Base-by-base conservation (phyloP, 1,284 basidiomycete genomes). In the Trametes hirsuta region DNA sequence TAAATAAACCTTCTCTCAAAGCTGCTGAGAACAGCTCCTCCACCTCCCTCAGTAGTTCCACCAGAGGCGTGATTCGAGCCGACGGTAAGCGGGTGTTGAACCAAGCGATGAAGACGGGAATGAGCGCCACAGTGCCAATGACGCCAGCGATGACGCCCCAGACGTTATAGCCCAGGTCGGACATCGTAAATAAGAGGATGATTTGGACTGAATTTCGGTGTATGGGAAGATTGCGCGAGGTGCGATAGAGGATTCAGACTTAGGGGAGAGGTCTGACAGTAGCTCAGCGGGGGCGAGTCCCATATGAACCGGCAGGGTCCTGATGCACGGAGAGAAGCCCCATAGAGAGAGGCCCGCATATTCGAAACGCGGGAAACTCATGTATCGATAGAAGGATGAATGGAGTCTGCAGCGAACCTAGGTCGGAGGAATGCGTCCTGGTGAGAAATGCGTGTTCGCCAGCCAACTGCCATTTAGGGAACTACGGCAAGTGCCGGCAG, bases 161-260 rank as follows among this genome's bases (percentile, higher is more conserved):
- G 40, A 56, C 14, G 10, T 56, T 56, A 36, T n/a, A 56, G 22
- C 34, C 47, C 6, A 37, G 11, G 35, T 56, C 55, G 5, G 55
- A 56, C 55, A 56, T 50, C 10, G 34, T 25, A 18, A 46, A 11
- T 10, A 45, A 10, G 35, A 24, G 2, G 11, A 46, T 0, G 6
- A 6, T 6, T 11, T 22, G 42, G 18, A 18, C 18, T 18, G 18
- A 18, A 18, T 18, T 18, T 18, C 18, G 18, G 18, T 18, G 18
- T 22, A 21, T 6, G 21, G 24, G 37, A n/a, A 25, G 5, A 51
- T 12, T 25, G 39, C 18, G 21, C 18, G 9, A 18, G 18, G 18
- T 18, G 18, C 42, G 42, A n/a, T 22, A 18, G 39, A 30, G 24
- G 9, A 25, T 9, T 15, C 5, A 22, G 42, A 10, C 42, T 45